These are phyloP conservation scores for Pleurotus sapidus DNA, from an alignment of 768 basidiomycete genomes.

Conservation along the genomic window DNA sequence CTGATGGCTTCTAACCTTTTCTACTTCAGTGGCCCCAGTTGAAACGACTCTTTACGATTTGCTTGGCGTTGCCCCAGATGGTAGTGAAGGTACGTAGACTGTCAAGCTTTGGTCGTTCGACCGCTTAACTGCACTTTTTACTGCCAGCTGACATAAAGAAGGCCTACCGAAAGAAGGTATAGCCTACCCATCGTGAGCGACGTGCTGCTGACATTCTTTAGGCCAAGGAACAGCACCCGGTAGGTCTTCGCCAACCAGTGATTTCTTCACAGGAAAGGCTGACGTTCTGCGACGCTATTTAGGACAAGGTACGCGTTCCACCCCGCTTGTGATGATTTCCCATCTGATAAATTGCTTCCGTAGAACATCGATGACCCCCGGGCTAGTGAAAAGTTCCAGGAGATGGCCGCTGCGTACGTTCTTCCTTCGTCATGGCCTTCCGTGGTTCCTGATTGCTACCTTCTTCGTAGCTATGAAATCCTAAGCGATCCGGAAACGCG, in stretches of 20 bases:
- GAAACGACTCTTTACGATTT: conserved; percentile 87
- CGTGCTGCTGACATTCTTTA: conserved; percentile 22
- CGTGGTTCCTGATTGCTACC: neutral
- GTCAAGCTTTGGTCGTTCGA: neutral
- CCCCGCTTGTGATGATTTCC: neutral
- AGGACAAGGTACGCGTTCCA: conserved; percentile 61
- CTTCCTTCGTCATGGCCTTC: conserved; percentile 3
- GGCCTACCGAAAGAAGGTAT: conserved; percentile 90
- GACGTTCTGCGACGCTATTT: neutral
- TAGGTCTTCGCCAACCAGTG: conserved; percentile 27
- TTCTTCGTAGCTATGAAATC: conserved; percentile 68
- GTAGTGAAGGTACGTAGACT: conserved; percentile 58
- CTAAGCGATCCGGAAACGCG: conserved; percentile 68
- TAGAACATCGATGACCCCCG: conserved; percentile 89
- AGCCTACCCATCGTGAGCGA: conserved; percentile 16
- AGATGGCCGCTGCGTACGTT: conserved; percentile 83
- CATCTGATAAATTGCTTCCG: neutral
- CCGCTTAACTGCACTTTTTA: conserved; percentile 14
- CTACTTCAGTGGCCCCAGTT: conserved; percentile 49
- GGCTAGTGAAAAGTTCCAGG: conserved; percentile 83
- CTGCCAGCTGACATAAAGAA: conserved; percentile 82
- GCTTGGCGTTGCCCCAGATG: conserved; percentile 67
- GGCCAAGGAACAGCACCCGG: conserved; percentile 89
- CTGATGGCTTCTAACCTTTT: neutral
- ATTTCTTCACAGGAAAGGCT: neutral